Evolutionary conservation across 208 protist genomes (phyloP).

Genomic region (Strigomonas galati): DNA sequence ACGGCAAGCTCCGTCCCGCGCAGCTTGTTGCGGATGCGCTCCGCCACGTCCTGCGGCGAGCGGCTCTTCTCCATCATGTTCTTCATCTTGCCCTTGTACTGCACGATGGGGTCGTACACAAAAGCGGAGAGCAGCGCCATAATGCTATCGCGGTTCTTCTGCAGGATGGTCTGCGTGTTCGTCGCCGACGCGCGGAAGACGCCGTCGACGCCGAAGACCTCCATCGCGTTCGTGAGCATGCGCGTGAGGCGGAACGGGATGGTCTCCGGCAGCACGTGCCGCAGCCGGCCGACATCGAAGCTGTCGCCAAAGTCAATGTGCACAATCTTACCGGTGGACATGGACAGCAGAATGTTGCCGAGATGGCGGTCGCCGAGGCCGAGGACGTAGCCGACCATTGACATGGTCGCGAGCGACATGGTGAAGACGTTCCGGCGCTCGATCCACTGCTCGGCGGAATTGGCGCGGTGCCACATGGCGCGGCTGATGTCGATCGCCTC

Average conservation of each 20-base stretch:
- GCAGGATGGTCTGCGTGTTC: slow-evolving; percentile 95
- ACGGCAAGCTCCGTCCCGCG: slow-evolving; percentile 96
- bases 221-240: slow-evolving; percentile 99
- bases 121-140: slow-evolving; percentile 99
- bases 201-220: slow-evolving; percentile 98
- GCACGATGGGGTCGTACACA: slow-evolving; percentile 99
- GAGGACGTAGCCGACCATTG: slow-evolving; percentile 95
- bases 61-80: slow-evolving; percentile 92
- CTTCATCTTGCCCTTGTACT: slow-evolving; percentile 97
- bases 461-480: slow-evolving; percentile 97
- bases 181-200: slow-evolving; percentile 98
- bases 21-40: slow-evolving; percentile 98
- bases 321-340: slow-evolving; percentile 97
- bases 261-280: slow-evolving; percentile 98
- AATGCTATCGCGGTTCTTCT: slow-evolving; percentile 98
- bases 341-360: slow-evolving; percentile 99
- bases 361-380: slow-evolving; percentile 99
- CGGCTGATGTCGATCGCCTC: slow-evolving; percentile 79
- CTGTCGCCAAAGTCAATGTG: slow-evolving; percentile 99
- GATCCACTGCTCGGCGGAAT: slow-evolving; percentile 98
- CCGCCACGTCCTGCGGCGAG: slow-evolving; percentile 90
- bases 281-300: slow-evolving; percentile 98
- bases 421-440: slow-evolving; percentile 98
- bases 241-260: slow-evolving; percentile 99
- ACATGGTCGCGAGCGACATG: slow-evolving; percentile 98